Base-by-base conservation (phyloP, 305 asterid genomes). In the Plantago lanceolata region DNA sequence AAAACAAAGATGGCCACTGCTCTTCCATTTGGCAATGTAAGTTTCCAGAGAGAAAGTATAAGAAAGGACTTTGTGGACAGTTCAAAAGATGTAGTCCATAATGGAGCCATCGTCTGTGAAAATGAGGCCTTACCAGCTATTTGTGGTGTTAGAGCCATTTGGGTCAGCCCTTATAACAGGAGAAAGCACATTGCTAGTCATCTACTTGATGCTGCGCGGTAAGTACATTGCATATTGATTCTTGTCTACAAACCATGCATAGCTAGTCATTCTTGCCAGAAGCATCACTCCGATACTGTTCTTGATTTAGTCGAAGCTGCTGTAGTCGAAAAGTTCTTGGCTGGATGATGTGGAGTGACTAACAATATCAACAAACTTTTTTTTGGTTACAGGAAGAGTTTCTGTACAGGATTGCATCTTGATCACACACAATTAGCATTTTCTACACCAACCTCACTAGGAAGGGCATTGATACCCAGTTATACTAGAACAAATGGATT, bases 131-230 rank as follows among this genome's bases (percentile, higher is more conserved):
- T 79, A 26, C 85, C 86, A 52, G 97, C 95, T 37, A 18, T 58
- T 20, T 87, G 95, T 49, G 97, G 96, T 62, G 68, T 90, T 72
- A 81, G 95, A 79, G 95, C 95, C 77, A 84, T 90, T 82, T 90
- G 97, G 95, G 96, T 85, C 61, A 45, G 88, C 63, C 88, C 85
- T 50, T 75, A 82, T 63, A 85, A 77, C 73, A 74, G 96, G 70
- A 85, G 96, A 69, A 90, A 90, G 71, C 85, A 70, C 70, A 70
- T 87, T n/a, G 97, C 86, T 35, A 84, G 78, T 69, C 65, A 54
- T 78, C 79, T 90, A 58, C 84, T 90, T 37, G 96, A 87, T 79
- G 96, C 86, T 8, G 86, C 67, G 14, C 68, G 96, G 97, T 90
- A 77, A 76, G 58, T 65, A 19, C 51, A 33, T 63, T 52, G 2